Evolutionary conservation across 805 yeast species (phyloP).

Genomic region (Metschnikowia picachoensis): DNA sequence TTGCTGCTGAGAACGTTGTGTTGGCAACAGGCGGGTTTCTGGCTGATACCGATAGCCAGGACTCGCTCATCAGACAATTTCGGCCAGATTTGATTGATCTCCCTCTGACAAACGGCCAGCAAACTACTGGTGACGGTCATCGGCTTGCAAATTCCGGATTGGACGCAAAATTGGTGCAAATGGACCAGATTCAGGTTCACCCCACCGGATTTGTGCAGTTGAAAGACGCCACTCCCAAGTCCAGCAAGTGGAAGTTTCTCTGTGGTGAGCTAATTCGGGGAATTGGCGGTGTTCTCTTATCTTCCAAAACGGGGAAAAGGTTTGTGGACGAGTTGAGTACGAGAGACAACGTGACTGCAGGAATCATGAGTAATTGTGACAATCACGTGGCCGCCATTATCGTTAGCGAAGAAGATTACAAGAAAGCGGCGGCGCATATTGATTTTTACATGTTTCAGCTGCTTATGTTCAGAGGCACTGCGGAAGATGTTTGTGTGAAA

Average conservation of each 20-base stretch:
- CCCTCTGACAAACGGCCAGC: conserved; percentile 56
- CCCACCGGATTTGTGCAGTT: conserved; percentile 56
- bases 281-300: conserved; percentile 52
- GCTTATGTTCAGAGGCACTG: conserved; percentile 24
- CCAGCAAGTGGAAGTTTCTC: conserved; percentile 46
- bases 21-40: conserved; percentile 62
- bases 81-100: conserved; percentile 44
- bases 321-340: conserved; percentile 53
- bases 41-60: conserved; percentile 35
- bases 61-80: conserved; percentile 32
- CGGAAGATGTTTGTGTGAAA: conserved; percentile 17
- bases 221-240: conserved; percentile 32
- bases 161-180: conserved; percentile 49
- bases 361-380: conserved; percentile 29
- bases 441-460: conserved; percentile 43
- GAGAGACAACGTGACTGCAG: conserved; percentile 49
- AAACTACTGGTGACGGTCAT: conserved; percentile 60
- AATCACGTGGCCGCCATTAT: conserved; percentile 19
- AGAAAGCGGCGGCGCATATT: conserved; percentile 44
- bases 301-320: conserved; percentile 42
- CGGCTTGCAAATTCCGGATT: conserved; percentile 39
- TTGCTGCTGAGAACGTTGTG: conserved; percentile 28
- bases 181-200: conserved; percentile 59
- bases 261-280: conserved; percentile 62
- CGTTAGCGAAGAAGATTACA: conserved; percentile 41